Evolutionary conservation across 2,329 filamentous ascomycete species (phyloP).

Genomic region (Ophiostoma angusticollis): DNA sequence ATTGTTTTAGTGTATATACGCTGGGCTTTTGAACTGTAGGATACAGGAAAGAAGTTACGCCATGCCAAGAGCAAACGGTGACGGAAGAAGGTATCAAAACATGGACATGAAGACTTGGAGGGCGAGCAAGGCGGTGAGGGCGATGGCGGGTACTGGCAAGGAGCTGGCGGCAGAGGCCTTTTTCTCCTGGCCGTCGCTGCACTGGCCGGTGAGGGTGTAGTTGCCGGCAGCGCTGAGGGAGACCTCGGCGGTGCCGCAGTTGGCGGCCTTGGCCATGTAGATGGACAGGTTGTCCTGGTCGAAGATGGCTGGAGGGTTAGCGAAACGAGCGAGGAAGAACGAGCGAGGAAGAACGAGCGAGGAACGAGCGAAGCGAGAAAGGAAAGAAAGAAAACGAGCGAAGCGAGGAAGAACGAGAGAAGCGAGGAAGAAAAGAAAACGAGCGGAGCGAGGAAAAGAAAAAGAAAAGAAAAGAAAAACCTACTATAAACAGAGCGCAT

Average conservation of each 20-base stretch:
- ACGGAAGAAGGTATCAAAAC: too few relatives aligned
- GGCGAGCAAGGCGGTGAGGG: constrained; percentile 5
- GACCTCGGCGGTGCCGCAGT: constrained; percentile 17
- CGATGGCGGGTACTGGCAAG: not conserved
- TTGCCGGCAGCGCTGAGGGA: constrained; percentile 10
- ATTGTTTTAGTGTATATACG: not conserved
- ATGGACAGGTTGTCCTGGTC: constrained; percentile 17
- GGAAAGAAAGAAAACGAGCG: too few relatives aligned
- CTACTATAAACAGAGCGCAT: constrained; percentile 16
- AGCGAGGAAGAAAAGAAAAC: too few relatives aligned
- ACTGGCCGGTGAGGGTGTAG: constrained; percentile 15
- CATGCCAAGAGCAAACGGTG: too few relatives aligned
- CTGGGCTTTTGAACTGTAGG: too few relatives aligned
- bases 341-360: not conserved
- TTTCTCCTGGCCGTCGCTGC: constrained; percentile 2
- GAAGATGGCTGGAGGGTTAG: constrained; percentile 10
- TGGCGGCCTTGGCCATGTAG: constrained; percentile 16
- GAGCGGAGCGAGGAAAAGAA: too few relatives aligned
- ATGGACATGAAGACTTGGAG: constrained; percentile 2
- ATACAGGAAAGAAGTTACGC: too few relatives aligned
- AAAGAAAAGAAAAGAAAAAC: too few relatives aligned
- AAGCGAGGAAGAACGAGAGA: too few relatives aligned
- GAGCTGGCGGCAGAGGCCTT: not conserved
- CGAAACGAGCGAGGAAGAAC: not conserved
- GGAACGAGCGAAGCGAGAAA: too few relatives aligned